phyloP scores from a whole-genome alignment of 2,329 filamentous ascomycete genomes.

The Periconia macrospinosa region DNA sequence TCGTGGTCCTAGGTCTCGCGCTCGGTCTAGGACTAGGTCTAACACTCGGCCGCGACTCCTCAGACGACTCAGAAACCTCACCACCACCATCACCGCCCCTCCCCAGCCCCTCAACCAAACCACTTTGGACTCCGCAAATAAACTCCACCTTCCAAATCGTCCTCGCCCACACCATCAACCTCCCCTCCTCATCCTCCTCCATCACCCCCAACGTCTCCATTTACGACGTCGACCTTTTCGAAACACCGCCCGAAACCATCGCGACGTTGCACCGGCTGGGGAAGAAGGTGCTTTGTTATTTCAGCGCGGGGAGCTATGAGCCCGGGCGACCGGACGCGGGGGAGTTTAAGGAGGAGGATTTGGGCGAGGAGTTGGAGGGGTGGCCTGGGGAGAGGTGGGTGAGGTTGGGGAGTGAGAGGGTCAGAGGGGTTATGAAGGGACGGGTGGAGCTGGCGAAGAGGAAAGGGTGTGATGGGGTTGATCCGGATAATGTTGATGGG shows the following conservation, averaged over 20 bases:
- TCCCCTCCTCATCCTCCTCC: constrained; percentile 34
- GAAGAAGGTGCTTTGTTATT: constrained; percentile 73
- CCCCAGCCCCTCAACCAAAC: constrained; percentile 27
- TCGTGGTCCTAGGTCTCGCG: constrained; percentile 50
- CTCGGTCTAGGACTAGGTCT: constrained; percentile 62
- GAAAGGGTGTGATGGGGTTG: constrained; percentile 70
- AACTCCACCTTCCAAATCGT: constrained; percentile 65
- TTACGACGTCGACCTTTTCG: constrained; percentile 65
- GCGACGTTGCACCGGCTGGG: constrained; percentile 52
- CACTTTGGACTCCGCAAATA: constrained; percentile 57
- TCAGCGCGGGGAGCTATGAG: constrained; percentile 72
- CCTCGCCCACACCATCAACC: constrained; percentile 48
- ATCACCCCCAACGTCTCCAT: constrained; percentile 56
- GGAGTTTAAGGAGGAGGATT: constrained; percentile 58
- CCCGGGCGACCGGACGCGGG: constrained; percentile 61
- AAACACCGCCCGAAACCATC: constrained; percentile 53
- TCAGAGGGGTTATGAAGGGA: constrained; percentile 65
- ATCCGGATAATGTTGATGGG: constrained; percentile 72
- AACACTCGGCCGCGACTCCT: constrained; percentile 33
- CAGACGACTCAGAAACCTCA: constrained; percentile 24
- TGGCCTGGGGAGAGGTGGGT: constrained; percentile 72
- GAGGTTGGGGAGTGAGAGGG: constrained; percentile 58
- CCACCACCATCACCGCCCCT: constrained; percentile 23
- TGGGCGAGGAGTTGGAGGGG: constrained; percentile 61
- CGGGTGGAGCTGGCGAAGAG: constrained; percentile 61